A percentile compares a stretch with the other conserved stretches of the same genome.
Conservation (phyloP, 805 yeast species). For the Saccharomycopsis synnaedendra region DNA sequence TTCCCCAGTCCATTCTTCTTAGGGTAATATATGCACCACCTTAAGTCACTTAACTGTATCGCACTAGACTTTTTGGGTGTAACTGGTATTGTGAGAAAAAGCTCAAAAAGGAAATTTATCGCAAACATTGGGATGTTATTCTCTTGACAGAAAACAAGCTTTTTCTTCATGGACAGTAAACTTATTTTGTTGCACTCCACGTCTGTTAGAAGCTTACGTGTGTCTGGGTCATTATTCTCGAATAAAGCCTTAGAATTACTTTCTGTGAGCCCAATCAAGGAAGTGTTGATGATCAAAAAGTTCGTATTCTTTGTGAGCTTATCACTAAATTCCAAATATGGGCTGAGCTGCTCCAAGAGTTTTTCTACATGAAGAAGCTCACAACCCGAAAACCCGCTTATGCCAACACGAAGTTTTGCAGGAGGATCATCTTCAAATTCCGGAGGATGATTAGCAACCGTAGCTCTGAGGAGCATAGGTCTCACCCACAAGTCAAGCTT, state of each 20-base stretch:
- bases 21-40: constrained; percentile 50
- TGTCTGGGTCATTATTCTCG: constrained; percentile 21
- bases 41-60: constrained; percentile 26
- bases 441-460: background rate
- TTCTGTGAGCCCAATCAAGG: constrained; percentile 30
- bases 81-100: constrained; percentile 21
- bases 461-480: constrained; percentile 29
- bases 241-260: constrained; percentile 25
- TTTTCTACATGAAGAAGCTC: constrained; percentile 63
- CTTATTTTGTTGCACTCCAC: constrained; percentile 23
- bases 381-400: constrained; percentile 70
- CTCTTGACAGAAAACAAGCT: constrained; percentile 44
- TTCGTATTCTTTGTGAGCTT: constrained; percentile 41
- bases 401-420: constrained; percentile 30
- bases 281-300: constrained; percentile 42
- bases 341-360: constrained; percentile 43
- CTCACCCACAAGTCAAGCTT: constrained; percentile 52
- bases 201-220: constrained; percentile 19
- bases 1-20: constrained; percentile 1
- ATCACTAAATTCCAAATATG: constrained; percentile 30
- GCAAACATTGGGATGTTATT: constrained; percentile 53
- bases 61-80: background rate
- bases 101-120: constrained; percentile 42
- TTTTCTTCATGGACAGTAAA: constrained; percentile 35
- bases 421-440: constrained; percentile 14